Evolutionary conservation across 2,329 filamentous ascomycete species (phyloP).

Genomic region (Ophiostoma ips): DNA sequence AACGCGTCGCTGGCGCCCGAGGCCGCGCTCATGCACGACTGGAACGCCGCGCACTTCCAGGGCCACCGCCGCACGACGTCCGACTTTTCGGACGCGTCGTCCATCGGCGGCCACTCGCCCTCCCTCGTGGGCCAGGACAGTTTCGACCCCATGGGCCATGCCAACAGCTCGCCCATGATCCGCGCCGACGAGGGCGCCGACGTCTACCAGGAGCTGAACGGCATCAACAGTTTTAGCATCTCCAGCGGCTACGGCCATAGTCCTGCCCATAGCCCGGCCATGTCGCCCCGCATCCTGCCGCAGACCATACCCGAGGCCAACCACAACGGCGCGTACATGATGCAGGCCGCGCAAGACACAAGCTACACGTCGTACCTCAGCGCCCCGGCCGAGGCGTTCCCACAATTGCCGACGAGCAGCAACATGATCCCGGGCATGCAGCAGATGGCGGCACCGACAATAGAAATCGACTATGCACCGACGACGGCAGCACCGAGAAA

Average conservation of each 20-base stretch:
- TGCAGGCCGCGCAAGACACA: slow-evolving; percentile 26
- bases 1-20: slow-evolving; percentile 44
- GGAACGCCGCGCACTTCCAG: slow-evolving; percentile 49
- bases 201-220: slow-evolving; percentile 65
- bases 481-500: slow-evolving; percentile 46
- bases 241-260: slow-evolving; percentile 61
- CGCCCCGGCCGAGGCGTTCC: slow-evolving; percentile 36
- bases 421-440: slow-evolving; percentile 53
- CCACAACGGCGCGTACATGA: slow-evolving; percentile 28
- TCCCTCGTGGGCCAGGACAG: slow-evolving; percentile 64
- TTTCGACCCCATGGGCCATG: slow-evolving; percentile 65
- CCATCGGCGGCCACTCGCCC: slow-evolving; percentile 63
- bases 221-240: slow-evolving; percentile 68
- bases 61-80: slow-evolving; percentile 74
- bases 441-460: slow-evolving; percentile 80
- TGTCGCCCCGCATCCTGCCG: slow-evolving; percentile 47
- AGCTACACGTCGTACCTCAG: slow-evolving; percentile 29
- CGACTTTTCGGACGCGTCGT: slow-evolving; percentile 86
- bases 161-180: slow-evolving; percentile 64
- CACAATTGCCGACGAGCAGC: slow-evolving; percentile 32
- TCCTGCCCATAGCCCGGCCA: slow-evolving; percentile 60
- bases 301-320: slow-evolving; percentile 40
- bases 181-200: slow-evolving; percentile 48
- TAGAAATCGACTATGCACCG: slow-evolving; percentile 86
- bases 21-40: slow-evolving; percentile 43